Base-by-base conservation (phyloP, 73 alveolate species). In the Breviolum minutum region DNA sequence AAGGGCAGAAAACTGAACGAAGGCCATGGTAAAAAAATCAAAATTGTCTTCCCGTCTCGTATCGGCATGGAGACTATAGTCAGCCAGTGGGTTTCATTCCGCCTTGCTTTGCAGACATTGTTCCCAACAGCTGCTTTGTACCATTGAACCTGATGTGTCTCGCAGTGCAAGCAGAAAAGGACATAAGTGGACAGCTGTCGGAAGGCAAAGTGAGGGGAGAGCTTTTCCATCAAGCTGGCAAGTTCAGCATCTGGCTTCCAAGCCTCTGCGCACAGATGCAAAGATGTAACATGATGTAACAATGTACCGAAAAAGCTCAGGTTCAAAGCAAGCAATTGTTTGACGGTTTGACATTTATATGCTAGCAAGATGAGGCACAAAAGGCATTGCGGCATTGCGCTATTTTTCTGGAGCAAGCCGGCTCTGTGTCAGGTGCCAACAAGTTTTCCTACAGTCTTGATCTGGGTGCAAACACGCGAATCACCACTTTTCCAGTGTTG, bases 401-500 rank as follows among this genome's bases (percentile, higher is more conserved):
- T 62, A 9, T 29, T n/a, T 29, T 29, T 77, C 86, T 26, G 62
- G n/a, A n/a, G n/a, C 63, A 10, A n/a, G 54, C 54, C 54, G 54
- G 54, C 54, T 40, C 54, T 40, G 88, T 40, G 32, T 13, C 13
- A 16, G 11, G 69, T 22, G 88, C 13, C 64, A 27, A 26, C 54
- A 8, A 48, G 26, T 8, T 26, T 26, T 5, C 8, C 29, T 63
- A 86, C 94, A 86, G 64, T 63, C 63, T 86, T 16, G 94, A 86
- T 29, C 17, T 54, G 29, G 27, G 54, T 5, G 77, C 26, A 9
- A n/a, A 61, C 40, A 86, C 27, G 32, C 40, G 29, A 16, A 86
- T 29, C 12, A 86, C 94, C 8, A 86, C 99, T 32, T 94, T 94
- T 64, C 99, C 99, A n/a, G 85, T 79, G 40, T 94, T 94, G 76